Evolutionary conservation across 2,329 filamentous ascomycete species (phyloP).

Genomic region (Neocatenulostroma microsporum): DNA sequence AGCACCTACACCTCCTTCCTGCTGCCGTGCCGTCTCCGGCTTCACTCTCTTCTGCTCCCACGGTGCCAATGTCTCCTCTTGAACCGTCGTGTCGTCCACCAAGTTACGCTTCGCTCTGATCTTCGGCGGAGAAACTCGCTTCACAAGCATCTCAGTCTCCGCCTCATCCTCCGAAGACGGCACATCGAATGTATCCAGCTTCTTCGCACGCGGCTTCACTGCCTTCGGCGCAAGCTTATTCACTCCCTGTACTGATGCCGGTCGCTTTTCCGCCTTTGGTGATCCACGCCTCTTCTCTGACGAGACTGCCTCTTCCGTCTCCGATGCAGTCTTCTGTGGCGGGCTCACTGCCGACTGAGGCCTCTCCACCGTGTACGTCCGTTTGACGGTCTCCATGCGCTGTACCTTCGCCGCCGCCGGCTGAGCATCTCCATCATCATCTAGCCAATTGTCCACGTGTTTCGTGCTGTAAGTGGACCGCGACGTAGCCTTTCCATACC

Average conservation of each 20-base stretch:
- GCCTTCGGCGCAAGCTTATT: slow-evolving; percentile 7
- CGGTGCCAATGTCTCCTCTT: slow-evolving; percentile 15
- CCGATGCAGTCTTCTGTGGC: no score
- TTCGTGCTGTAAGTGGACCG: slow-evolving; percentile 6
- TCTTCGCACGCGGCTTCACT: slow-evolving; percentile 10
- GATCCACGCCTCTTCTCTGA: no score
- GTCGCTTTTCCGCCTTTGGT: no score
- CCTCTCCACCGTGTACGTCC: slow-evolving; percentile 5
- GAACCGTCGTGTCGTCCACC: slow-evolving; percentile 8
- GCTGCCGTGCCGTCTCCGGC: no score
- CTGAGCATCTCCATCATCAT: slow-evolving; percentile 9
- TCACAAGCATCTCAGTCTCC: slow-evolving; percentile 9
- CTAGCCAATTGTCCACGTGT: slow-evolving; percentile 7
- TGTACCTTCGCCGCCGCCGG: not conserved
- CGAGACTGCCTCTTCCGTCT: no score
- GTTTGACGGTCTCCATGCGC: slow-evolving; percentile 3
- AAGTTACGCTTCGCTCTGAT: slow-evolving; percentile 10
- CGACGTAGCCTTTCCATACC: slow-evolving; percentile 11
- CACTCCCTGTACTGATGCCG: no score
- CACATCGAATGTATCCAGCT: slow-evolving; percentile 36
- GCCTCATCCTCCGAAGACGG: slow-evolving; percentile 32
- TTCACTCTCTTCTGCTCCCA: slow-evolving; percentile 20
- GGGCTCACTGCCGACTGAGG: no score
- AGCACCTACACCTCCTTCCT: no score
- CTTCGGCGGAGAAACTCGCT: slow-evolving; percentile 12